Evolutionary conservation across 257 asterid genomes (phyloP), one percentile per base, ranked within the genome.

Genomic region (Primulina tabacum): DNA sequence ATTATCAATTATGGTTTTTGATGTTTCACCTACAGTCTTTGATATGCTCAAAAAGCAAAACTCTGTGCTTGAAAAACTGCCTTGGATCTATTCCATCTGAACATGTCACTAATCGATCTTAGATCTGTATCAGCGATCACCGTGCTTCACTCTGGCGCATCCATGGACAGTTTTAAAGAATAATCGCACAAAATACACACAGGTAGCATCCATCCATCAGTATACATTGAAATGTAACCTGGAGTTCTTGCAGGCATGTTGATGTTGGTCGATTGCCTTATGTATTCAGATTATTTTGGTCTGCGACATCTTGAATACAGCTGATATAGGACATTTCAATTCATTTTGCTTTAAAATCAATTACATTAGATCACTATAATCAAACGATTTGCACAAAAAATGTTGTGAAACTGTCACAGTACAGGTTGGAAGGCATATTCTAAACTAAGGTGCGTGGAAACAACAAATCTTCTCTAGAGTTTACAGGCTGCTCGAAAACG

Each of bases 401-500:
- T 20, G 64, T 10, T 10, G 18, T 26, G 64, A 26, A 60, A 60
- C 34, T 26, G 29, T 60, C 33, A 57, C 28, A 30, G 16, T 11
- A 24, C 14, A 8, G 34, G 30, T 12, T 28, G 32, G 30, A 28
- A 8, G 33, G 64, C 18, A 10, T n/a, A 12, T 47, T 12, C 35
- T 60, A 30, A 60, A 1, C 62, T 21, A 21, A 20, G 32, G 64
- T 28, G 33, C 32, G 33, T 24, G 16, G 63, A 11, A 33, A 67
- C 30, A 43, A 38, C 67, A 74, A 32, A 35, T 76, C 76, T 28
- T 68, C 70, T n/a, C 80, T 21, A 56, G 78, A 69, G 60, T 37
- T 16, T 16, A 60, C n/a, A 6, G 67, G 62, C 10, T 55, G 70
- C 32, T 71, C 6, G 5, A 53, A 20, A 32, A 18, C 20, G 10